phyloP scores from a whole-genome alignment of 1,284 basidiomycete genomes.

The Tylopilus orsonianus region DNA sequence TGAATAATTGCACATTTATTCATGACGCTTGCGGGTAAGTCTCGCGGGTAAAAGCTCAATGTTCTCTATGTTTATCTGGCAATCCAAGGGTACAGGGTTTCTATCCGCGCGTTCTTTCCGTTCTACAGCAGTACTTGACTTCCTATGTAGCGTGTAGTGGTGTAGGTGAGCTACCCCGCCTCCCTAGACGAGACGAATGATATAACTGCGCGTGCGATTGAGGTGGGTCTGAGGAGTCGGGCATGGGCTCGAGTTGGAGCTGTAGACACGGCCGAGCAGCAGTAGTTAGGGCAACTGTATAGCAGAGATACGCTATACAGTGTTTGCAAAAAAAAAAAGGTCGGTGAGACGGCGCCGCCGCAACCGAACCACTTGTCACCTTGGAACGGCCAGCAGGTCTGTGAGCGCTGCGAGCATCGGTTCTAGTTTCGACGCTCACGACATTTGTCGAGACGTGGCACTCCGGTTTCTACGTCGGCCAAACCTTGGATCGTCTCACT shows the following conservation, averaged over 20 bases:
- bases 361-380: constrained; percentile 25
- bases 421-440: constrained; percentile 22
- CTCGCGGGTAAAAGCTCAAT: background rate
- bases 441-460: constrained; percentile 21
- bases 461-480: constrained; percentile 21
- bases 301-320: constrained; percentile 14
- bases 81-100: constrained; percentile 4
- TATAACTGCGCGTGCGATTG: constrained; percentile 9
- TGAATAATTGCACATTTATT: constrained; percentile 1
- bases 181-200: constrained; percentile 11
- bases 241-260: no score
- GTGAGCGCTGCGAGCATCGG: constrained; percentile 22
- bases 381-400: constrained; percentile 16
- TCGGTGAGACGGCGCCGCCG: constrained; percentile 20
- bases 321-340: constrained; percentile 27
- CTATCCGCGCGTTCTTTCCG: background rate
- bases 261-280: no score
- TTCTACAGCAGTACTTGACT: background rate
- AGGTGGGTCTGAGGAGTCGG: background rate
- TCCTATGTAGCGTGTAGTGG: background rate
- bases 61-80: background rate
- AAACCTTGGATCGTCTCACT: constrained; percentile 13
- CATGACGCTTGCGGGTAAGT: constrained; percentile 18
- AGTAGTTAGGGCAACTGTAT: constrained; percentile 20
- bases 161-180: constrained; percentile 2